Conservation (phyloP, 2,329 filamentous ascomycete species). For the Fusarium algeriense region DNA sequence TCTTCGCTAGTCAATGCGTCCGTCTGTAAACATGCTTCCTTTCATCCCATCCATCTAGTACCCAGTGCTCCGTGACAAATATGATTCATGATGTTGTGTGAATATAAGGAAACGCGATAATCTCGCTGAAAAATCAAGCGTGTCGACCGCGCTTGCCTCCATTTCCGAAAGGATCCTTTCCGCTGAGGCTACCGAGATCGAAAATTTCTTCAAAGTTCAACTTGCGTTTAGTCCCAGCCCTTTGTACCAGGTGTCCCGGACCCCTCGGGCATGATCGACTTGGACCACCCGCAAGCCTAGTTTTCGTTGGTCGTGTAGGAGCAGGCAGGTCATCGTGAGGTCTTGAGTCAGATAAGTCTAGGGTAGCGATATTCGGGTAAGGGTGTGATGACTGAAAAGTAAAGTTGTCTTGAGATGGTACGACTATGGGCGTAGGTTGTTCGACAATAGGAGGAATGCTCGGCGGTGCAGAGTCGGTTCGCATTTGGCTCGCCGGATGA, state of each 20-base stretch:
- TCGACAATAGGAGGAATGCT: constrained; percentile 45
- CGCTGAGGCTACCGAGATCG: constrained; percentile 71
- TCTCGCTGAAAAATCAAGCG: constrained; percentile 41
- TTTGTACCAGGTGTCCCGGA: constrained; percentile 66
- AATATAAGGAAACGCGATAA: constrained; percentile 19
- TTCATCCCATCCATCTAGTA: constrained; percentile 48
- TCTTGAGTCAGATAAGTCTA: constrained; percentile 68
- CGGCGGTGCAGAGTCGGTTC: constrained; percentile 45
- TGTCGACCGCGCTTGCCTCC: constrained; percentile 66
- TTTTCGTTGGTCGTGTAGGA: constrained; percentile 47
- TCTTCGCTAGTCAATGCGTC: constrained; percentile 53
- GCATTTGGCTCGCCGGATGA: constrained; percentile 47
- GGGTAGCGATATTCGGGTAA: constrained; percentile 71
- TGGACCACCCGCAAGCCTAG: constrained; percentile 45
- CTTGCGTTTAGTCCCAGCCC: constrained; percentile 78
- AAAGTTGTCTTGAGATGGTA: constrained; percentile 72
- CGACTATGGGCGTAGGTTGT: constrained; percentile 57
- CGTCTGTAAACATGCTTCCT: constrained; percentile 51
- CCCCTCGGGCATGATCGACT: constrained; percentile 46
- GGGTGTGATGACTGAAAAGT: constrained; percentile 76
- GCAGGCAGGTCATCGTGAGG: constrained; percentile 54
- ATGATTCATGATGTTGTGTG: constrained; percentile 22
- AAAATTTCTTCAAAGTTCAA: constrained; percentile 82
- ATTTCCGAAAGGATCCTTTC: constrained; percentile 69
- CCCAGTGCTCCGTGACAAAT: constrained; percentile 39